Evolutionary conservation across 2,329 filamentous ascomycete genomes (phyloP).

Genomic region (Colletotrichum liriopes): DNA sequence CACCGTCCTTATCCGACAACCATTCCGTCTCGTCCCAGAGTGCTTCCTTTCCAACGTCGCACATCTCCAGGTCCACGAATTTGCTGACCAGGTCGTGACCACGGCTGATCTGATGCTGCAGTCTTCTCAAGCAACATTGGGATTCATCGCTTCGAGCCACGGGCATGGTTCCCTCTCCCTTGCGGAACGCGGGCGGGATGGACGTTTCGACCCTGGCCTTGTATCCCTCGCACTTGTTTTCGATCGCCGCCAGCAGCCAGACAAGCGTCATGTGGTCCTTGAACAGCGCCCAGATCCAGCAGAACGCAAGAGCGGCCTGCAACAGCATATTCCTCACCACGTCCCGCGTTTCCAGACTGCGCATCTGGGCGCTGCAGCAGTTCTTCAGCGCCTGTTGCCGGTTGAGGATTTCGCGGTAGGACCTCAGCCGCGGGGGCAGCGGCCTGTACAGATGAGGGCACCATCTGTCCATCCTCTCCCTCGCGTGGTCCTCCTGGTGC

Average conservation of each 20-base stretch:
- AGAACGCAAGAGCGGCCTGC: constrained; percentile 33
- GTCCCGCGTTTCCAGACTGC: constrained; percentile 24
- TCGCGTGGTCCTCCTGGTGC: constrained; percentile 24
- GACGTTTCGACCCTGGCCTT: constrained; percentile 6
- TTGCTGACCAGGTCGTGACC: constrained; percentile 27
- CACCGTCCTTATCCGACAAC: constrained; percentile 33
- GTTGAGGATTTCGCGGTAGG: constrained; percentile 42
- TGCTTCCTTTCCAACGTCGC: neutral
- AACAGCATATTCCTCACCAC: constrained; percentile 29
- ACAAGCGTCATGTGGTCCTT: constrained; percentile 23
- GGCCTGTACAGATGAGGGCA: constrained; percentile 19
- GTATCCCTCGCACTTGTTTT: constrained; percentile 7
- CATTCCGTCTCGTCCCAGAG: constrained; percentile 33
- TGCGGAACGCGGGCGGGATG: constrained; percentile 18
- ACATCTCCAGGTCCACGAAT: constrained; percentile 33
- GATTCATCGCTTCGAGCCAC: neutral
- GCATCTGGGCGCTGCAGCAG: constrained; percentile 26
- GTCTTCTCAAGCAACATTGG: constrained; percentile 14
- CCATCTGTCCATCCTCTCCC: constrained; percentile 25
- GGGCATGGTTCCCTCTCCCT: constrained; percentile 29
- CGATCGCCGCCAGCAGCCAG: constrained; percentile 24
- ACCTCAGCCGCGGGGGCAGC: constrained; percentile 31
- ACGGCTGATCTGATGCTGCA: constrained; percentile 31
- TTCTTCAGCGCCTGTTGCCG: constrained; percentile 40
- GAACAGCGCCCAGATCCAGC: constrained; percentile 31